A percentile compares a stretch with the other conserved stretches of the same genome.
Conservation (phyloP, 1,284 basidiomycete genomes). For the Phlebopus sp. region DNA sequence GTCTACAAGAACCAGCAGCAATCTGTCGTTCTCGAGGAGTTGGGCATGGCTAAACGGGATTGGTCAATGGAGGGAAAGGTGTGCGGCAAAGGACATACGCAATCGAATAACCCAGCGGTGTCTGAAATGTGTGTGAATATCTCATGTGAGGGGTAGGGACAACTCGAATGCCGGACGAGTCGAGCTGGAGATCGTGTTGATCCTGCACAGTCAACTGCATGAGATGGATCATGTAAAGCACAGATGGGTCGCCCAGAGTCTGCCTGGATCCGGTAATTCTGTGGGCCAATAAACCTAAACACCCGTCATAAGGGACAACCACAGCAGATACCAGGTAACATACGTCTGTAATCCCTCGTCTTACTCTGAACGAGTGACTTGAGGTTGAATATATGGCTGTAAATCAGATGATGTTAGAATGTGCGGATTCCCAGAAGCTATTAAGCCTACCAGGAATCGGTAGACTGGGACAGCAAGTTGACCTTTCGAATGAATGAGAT, state of each 20-base stretch:
- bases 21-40: conserved; percentile 36
- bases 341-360: not conserved
- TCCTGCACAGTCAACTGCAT: conserved; percentile 43
- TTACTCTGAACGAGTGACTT: conserved; percentile 4
- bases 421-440: not conserved
- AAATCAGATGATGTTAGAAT: not conserved
- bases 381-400: conserved; percentile 21
- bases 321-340: conserved; percentile 5
- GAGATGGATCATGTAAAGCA: conserved; percentile 36
- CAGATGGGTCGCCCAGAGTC: conserved; percentile 21
- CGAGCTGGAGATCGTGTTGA: conserved; percentile 40
- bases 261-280: conserved; percentile 19
- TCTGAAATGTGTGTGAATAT: conserved; percentile 32
- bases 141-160: conserved; percentile 38
- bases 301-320: not conserved
- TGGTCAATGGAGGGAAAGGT: not conserved
- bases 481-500: conserved; percentile 23
- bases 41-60: conserved; percentile 34
- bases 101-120: conserved; percentile 35
- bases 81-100: conserved; percentile 29
- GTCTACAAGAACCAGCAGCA: conserved; percentile 42
- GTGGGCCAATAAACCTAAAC: conserved; percentile 15
- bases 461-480: conserved; percentile 20
- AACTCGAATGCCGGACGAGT: conserved; percentile 25
- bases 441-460: conserved; percentile 19